These are phyloP conservation scores for Thalassiosira exigua DNA, from an alignment of 352 stramenopile genomes.

Conservation along the genomic window DNA sequence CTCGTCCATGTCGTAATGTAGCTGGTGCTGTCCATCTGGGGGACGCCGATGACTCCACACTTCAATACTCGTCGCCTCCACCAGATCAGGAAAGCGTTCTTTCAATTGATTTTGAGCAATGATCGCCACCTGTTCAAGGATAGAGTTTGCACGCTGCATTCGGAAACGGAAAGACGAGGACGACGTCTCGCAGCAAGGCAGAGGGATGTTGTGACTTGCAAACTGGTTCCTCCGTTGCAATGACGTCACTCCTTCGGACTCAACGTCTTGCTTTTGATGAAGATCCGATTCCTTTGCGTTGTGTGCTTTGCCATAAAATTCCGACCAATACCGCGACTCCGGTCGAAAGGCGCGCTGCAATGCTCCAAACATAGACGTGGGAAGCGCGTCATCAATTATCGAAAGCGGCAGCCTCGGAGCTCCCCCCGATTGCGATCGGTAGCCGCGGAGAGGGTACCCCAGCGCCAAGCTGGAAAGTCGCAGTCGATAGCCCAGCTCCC, in stretches of 20 bases:
- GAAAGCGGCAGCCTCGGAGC: conserved; percentile 2
- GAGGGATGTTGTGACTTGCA: conserved; percentile 52
- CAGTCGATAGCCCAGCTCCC: conserved; percentile 38
- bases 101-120: conserved; percentile 30
- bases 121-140: conserved; percentile 52
- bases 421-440: too few species aligned
- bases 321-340: conserved; percentile 46
- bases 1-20: conserved; percentile 67
- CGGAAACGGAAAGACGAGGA: not conserved
- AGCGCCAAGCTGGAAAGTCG: conserved; percentile 40
- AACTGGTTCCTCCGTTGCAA: conserved; percentile 20
- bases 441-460: conserved; percentile 48
- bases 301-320: conserved; percentile 44
- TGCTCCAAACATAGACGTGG: conserved; percentile 35
- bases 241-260: too few species aligned
- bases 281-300: too few species aligned
- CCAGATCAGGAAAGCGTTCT: conserved; percentile 33
- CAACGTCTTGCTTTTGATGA: too few species aligned
- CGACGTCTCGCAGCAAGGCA: not conserved
- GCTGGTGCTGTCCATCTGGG: conserved; percentile 50
- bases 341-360: conserved; percentile 31
- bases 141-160: conserved; percentile 31
- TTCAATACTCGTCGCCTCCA: conserved; percentile 51
- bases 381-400: conserved; percentile 41
- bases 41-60: conserved; percentile 56